These are phyloP conservation scores for Verticillium isaacii DNA, from an alignment of 2,329 filamentous ascomycete genomes.

Conservation along the genomic window DNA sequence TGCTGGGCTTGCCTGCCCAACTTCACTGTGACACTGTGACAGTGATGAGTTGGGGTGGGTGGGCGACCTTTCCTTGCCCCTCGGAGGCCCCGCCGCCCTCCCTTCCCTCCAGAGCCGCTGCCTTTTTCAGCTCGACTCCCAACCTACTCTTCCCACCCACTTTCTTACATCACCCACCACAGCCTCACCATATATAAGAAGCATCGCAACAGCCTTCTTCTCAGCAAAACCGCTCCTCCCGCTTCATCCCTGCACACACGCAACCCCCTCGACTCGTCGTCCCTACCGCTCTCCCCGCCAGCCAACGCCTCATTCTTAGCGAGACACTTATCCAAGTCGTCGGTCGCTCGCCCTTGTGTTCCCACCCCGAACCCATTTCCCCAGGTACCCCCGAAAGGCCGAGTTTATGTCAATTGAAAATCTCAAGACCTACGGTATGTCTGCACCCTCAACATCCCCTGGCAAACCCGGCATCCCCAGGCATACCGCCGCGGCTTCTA, in stretches of 20 bases:
- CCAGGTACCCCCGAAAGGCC: slow-evolving; percentile 58
- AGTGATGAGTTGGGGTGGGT: background rate
- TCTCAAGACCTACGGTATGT: slow-evolving; percentile 90
- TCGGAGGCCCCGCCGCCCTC: background rate
- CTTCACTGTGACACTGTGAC: background rate
- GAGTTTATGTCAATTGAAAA: slow-evolving; percentile 99
- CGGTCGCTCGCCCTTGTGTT: slow-evolving; percentile 42
- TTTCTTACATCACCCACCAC: slow-evolving; percentile 15
- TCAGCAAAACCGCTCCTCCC: background rate
- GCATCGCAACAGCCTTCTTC: background rate
- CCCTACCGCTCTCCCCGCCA: background rate
- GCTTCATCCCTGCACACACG: background rate
- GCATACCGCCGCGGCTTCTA: background rate
- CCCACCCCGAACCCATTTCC: slow-evolving; percentile 46
- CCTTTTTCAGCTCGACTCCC: background rate
- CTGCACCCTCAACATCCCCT: background rate
- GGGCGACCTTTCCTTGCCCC: background rate
- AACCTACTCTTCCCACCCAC: background rate
- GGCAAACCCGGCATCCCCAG: background rate
- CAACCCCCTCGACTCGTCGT: background rate
- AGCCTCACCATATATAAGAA: slow-evolving; percentile 9
- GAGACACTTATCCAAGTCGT: slow-evolving; percentile 43
- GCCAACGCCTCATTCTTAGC: slow-evolving; percentile 23
- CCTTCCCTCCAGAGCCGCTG: background rate
- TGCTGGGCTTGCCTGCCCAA: background rate